Base-by-base conservation (phyloP, 139 green algal species). In the Micractinium conductrix region DNA sequence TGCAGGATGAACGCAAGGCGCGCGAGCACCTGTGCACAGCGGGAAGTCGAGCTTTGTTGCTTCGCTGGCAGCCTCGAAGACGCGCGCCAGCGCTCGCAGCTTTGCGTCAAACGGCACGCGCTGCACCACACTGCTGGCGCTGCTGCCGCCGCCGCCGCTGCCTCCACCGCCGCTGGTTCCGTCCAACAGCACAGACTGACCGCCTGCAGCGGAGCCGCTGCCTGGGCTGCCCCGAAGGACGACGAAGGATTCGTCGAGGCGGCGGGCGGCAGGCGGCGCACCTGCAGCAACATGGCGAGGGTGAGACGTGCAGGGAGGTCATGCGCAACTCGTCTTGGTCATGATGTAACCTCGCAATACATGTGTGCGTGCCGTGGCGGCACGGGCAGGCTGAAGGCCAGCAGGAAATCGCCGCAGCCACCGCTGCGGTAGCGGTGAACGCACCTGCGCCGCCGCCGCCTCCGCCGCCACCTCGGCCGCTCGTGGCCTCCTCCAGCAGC, bases 161-260 rank as follows among this genome's bases (percentile, higher is more conserved):
- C 65, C 65, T 33, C 65, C 65, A 44, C n/a, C 9, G 8, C 28
- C 65, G 33, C 26, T 17, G 12, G 40, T 21, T 45, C 76, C 58
- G 2, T 82, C 76, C 38, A 48, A 44, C 44, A 72, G 55, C 30
- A 19, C 33, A 22, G 69, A 78, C 30, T 48, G 40, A 17, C 65
- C 70, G 80, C 84, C 72, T n/a, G n/a, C n/a, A n/a, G n/a, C n/a
- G 75, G 78, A 7, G 72, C 35, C 26, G 86, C 76, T 43, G 16
- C 50, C 80, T 38, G 78, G 14, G 24, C 58, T 44, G 74, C 79
- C 63, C 17, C n/a, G 75, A 21, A 91, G 69, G 78, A 96, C 85
- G 26, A 96, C 91, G 65, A 96, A 96, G 0, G 93, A 96, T 65
- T 96, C 93, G 21, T 96, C 93, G 74, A 96, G 58, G 17, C 90